A percentile compares a stretch with the other conserved stretches of the same genome.
Evolutionary conservation across 345 rosid species (phyloP).

Genomic region (Tarenaya hassleriana): DNA sequence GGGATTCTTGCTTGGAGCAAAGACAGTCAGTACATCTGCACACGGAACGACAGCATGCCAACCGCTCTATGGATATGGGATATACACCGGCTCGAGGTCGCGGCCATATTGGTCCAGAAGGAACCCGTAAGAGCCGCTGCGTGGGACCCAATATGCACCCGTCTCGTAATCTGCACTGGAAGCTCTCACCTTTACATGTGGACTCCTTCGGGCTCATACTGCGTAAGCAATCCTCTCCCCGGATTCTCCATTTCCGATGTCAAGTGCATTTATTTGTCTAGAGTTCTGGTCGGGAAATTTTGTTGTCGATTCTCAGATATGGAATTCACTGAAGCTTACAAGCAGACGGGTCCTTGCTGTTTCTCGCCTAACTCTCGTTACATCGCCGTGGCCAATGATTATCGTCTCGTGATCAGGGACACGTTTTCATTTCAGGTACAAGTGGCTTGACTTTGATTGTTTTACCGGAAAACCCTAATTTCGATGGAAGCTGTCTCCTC

Average conservation of each 20-base stretch:
- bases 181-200: conserved; percentile 91
- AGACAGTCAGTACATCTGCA: conserved; percentile 76
- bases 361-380: conserved; percentile 89
- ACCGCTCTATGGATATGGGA: conserved; percentile 95
- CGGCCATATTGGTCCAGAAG: conserved; percentile 86
- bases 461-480: too few species aligned
- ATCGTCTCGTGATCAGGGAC: conserved; percentile 88
- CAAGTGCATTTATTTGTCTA: conserved; percentile 42
- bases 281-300: not conserved
- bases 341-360: conserved; percentile 83
- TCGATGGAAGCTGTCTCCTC: conserved; percentile 84
- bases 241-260: conserved; percentile 66
- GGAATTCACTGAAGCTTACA: conserved; percentile 90
- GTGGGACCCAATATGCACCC: conserved; percentile 84
- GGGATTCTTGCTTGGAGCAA: conserved; percentile 95
- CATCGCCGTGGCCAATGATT: conserved; percentile 80
- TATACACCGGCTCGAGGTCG: conserved; percentile 66
- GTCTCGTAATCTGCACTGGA: conserved; percentile 80
- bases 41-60: conserved; percentile 90
- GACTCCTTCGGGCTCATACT: conserved; percentile 92
- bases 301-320: conserved; percentile 21
- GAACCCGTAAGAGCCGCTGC: conserved; percentile 81
- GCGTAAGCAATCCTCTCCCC: conserved; percentile 66
- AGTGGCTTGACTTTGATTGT: too few species aligned
- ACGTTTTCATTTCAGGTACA: conserved; percentile 73